A percentile compares a stretch with the other conserved stretches of the same genome.
Conservation (phyloP, 345 rosid genomes). For the Lumnitzera littorea region DNA sequence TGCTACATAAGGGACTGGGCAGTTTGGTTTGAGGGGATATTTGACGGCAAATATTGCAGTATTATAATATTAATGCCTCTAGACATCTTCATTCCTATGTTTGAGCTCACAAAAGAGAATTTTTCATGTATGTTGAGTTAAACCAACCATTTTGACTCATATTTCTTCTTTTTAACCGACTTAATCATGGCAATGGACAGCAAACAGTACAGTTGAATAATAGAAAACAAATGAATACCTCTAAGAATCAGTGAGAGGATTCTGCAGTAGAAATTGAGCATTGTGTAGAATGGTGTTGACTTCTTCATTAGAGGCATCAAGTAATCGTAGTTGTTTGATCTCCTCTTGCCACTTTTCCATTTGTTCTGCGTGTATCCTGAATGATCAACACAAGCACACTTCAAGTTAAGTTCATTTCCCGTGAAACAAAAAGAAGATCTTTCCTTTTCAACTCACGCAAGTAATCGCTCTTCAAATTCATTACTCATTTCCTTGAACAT, state of each 20-base stretch:
- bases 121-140: not conserved
- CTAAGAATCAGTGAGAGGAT: slow-evolving; percentile 41
- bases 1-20: no score
- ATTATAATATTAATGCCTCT: no score
- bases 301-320: slow-evolving; percentile 80
- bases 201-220: not conserved
- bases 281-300: slow-evolving; percentile 45
- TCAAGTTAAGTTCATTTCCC: not conserved
- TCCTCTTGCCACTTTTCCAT: slow-evolving; percentile 88
- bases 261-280: slow-evolving; percentile 60
- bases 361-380: slow-evolving; percentile 75
- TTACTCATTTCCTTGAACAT: slow-evolving; percentile 72
- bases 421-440: not conserved
- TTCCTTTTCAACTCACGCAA: slow-evolving; percentile 35
- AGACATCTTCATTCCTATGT: no score
- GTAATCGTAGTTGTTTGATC: slow-evolving; percentile 59
- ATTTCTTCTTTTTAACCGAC: not conserved
- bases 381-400: not conserved
- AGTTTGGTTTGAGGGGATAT: no score
- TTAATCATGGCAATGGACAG: no score
- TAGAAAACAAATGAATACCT: slow-evolving; percentile 18
- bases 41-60: no score
- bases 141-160: not conserved
- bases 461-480: slow-evolving; percentile 69
- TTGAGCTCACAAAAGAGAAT: not conserved